Base-by-base conservation (phyloP, 2,329 filamentous ascomycete species). In the Neofusicoccum sp. region DNA sequence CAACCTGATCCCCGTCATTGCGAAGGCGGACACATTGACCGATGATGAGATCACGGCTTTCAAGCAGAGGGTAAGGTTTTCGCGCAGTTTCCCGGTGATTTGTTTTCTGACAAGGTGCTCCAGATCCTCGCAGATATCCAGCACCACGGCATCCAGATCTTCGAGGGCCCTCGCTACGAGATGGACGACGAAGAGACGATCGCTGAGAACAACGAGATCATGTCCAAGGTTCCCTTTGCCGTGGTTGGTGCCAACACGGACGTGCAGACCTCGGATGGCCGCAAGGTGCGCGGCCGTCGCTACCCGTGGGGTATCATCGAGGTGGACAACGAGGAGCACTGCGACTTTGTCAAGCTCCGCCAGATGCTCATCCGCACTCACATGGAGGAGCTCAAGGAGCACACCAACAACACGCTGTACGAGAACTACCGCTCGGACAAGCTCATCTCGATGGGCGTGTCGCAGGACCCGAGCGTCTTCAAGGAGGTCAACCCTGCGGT, bases 341-440 rank as follows among this genome's bases (percentile, higher is more conserved):
- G 95, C 76, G 95, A 99, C 82, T 99, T 99, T 71, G 95, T 98
- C 81, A 99, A 99, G 88, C 89, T 99, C 66, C 93, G 95, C 79
- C 95, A 99, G 82, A 99, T 99, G 95, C 88, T 99, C 71, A 98
- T 99, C 83, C 91, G 95, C 79, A 99, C 95, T 63, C 95, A 99
- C 86, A 99, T 99, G 95, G 95, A 99, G 79, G 95, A 99, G 83
- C 92, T 99, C 84, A 99, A 99, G 89, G 95, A 99, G 85, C 92
- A 99, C 85, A 99, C 95, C 80, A 99, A 98, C 89, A 99, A 99
- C 84, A 87, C 85, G 69, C 84, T 99, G 73, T 99, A 99, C 84
- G 95, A 99, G 85, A 98, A 98, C 87, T 99, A 99, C 89, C 90
- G 95, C 81, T 97, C 94, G 75, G 95, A 98, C 83, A 99, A 99